Percentiles rank a stretch among this genome's conserved stretches.
Evolutionary conservation across 2,329 filamentous ascomycete species (phyloP).

Genomic region (Xylaria sp.): DNA sequence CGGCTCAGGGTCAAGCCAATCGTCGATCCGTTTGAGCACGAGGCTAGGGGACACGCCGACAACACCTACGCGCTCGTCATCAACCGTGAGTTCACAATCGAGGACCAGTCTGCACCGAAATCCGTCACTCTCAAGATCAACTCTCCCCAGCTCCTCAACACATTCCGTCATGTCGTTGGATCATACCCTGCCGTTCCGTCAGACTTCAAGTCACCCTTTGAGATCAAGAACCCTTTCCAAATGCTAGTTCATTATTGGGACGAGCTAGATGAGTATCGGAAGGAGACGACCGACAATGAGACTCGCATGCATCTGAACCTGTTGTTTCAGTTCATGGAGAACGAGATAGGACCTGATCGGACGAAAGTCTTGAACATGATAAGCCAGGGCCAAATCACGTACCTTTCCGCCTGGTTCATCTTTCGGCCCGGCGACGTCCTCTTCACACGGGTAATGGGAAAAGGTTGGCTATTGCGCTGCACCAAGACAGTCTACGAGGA

Average conservation of each 20-base stretch:
- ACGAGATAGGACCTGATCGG: constrained; percentile 32
- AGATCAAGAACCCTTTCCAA: constrained; percentile 33
- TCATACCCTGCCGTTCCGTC: constrained; percentile 32
- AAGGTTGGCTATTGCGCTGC: constrained; percentile 35
- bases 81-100: constrained; percentile 26
- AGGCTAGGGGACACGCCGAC: constrained; percentile 15
- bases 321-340: constrained; percentile 39
- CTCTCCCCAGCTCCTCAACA: constrained; percentile 35
- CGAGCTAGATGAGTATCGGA: constrained; percentile 31
- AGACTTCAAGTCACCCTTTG: constrained; percentile 37
- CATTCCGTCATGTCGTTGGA: constrained; percentile 33
- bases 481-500: constrained; percentile 36
- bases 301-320: constrained; percentile 37
- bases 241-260: constrained; percentile 40
- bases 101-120: constrained; percentile 27
- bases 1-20: constrained; percentile 25
- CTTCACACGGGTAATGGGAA: constrained; percentile 29
- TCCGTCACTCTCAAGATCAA: constrained; percentile 37
- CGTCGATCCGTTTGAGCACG: constrained; percentile 26
- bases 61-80: constrained; percentile 33
- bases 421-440: constrained; percentile 37
- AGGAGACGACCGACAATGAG: constrained; percentile 21
- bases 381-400: constrained; percentile 32
- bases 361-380: constrained; percentile 34
- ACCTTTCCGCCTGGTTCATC: constrained; percentile 33